phyloP scores from a whole-genome alignment of 1,284 basidiomycete species.

The Hymenochaete sp. region DNA sequence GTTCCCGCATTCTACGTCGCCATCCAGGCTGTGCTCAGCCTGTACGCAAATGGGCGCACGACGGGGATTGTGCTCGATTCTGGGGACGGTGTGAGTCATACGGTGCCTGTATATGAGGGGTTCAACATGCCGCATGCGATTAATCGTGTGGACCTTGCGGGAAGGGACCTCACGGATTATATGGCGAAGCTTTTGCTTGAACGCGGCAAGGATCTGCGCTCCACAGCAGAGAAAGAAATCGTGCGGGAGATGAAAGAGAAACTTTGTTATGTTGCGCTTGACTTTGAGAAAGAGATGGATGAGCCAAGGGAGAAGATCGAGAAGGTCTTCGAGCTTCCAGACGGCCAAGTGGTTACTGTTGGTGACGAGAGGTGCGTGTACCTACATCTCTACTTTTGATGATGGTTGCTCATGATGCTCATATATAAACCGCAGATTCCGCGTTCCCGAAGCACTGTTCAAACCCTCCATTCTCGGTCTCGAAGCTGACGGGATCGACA shows the following conservation, averaged over 20 bases:
- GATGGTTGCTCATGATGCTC: background rate
- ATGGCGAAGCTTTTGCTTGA: constrained; percentile 92
- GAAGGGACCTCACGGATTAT: constrained; percentile 91
- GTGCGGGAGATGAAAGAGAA: constrained; percentile 67
- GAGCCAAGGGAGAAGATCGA: constrained; percentile 88
- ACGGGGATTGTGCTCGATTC: constrained; percentile 98
- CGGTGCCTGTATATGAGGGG: constrained; percentile 98
- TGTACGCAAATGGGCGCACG: constrained; percentile 87
- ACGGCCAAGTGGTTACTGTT: constrained; percentile 95
- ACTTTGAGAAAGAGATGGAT: constrained; percentile 80
- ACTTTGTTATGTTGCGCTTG: constrained; percentile 61
- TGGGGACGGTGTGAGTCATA: constrained; percentile 97
- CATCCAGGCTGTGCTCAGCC: constrained; percentile 88
- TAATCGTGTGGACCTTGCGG: constrained; percentile 90
- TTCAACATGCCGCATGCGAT: constrained; percentile 95
- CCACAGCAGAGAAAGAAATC: constrained; percentile 81
- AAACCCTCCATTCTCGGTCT: constrained; percentile 92
- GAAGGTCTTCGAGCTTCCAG: constrained; percentile 95
- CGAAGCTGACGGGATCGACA: constrained; percentile 91
- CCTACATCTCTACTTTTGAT: background rate
- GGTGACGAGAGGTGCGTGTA: constrained; percentile 86
- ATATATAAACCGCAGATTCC: constrained; percentile 58
- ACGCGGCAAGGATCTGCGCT: constrained; percentile 93
- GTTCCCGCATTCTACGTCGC: constrained; percentile 90
- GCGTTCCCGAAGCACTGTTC: constrained; percentile 95